Conservation (phyloP, 495 filamentous ascomycete species). For the Lepraria neglecta region DNA sequence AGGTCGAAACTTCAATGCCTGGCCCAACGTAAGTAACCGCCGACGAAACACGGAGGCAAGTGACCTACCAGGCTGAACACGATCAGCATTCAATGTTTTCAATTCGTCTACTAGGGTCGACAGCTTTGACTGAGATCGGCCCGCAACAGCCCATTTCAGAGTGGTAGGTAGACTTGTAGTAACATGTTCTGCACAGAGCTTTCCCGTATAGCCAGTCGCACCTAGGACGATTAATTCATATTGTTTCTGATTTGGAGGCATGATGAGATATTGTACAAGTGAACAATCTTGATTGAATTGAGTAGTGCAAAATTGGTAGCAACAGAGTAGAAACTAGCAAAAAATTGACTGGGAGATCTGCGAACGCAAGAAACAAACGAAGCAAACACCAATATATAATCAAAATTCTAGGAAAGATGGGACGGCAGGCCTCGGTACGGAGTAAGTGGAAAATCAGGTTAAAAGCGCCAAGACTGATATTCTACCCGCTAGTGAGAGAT, state of each 20-base stretch:
- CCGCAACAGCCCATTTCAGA: constrained; percentile 85
- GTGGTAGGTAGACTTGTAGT: constrained; percentile 65
- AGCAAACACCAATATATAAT: not conserved
- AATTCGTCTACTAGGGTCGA: constrained; percentile 59
- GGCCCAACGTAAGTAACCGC: constrained; percentile 19
- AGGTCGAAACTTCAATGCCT: constrained; percentile 59
- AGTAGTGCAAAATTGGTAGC: not conserved
- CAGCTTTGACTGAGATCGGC: constrained; percentile 70
- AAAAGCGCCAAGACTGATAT: not conserved
- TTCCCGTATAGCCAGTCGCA: constrained; percentile 83
- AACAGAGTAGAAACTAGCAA: not conserved
- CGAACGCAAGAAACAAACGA: not conserved
- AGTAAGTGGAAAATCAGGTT: not conserved
- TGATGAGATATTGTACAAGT: not conserved
- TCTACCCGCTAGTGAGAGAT: not conserved
- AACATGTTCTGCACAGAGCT: constrained; percentile 70
- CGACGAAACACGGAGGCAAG: not conserved
- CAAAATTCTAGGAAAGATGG: not conserved
- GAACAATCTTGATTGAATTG: not conserved
- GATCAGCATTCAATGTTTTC: constrained; percentile 60
- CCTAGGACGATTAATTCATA: constrained; percentile 84
- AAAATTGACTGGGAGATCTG: not conserved
- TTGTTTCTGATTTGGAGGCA: constrained; percentile 31
- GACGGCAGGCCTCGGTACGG: not conserved
- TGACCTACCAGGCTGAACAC: constrained; percentile 55